Evolutionary conservation across 179 eudicot species (phyloP).

Genomic region (Spergularia azorica): DNA sequence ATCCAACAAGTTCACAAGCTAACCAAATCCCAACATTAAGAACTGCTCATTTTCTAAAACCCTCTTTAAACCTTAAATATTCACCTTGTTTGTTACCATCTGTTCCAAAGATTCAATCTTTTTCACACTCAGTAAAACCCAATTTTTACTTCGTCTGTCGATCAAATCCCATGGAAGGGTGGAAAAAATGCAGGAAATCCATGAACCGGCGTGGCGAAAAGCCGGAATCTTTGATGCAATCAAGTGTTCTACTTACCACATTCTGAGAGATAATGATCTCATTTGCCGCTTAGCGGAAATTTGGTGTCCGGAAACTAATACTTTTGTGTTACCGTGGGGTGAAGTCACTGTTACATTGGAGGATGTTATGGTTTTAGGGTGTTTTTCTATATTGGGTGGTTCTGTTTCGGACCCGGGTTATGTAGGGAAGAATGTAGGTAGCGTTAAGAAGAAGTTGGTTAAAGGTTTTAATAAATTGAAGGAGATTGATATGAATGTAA

Average conservation of each 20-base stretch:
- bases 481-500: not conserved
- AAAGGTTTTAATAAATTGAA: not conserved
- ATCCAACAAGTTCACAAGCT: not conserved
- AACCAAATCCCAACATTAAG: not conserved
- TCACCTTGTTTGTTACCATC: not conserved
- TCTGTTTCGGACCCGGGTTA: not conserved
- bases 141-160: not conserved
- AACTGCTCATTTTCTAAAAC: conserved; percentile 14
- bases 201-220: conserved; percentile 14
- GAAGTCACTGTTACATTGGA: conserved; percentile 17
- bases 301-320: conserved; percentile 44
- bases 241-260: conserved; percentile 9
- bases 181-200: conserved; percentile 16
- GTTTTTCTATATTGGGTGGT: conserved; percentile 15
- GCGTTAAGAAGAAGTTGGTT: conserved; percentile 4
- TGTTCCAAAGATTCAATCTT: conserved; percentile 9
- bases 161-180: not conserved
- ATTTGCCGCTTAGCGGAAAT: conserved; percentile 17
- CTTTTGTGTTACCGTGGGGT: conserved; percentile 32
- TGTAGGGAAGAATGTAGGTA: not conserved
- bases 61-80: not conserved
- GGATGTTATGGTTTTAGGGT: conserved; percentile 21
- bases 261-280: not conserved
- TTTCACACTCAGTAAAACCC: not conserved
- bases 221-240: conserved; percentile 19